Evolutionary conservation across 352 stramenopile species (phyloP), one percentile per base, ranked within the genome.

Genomic region (Pythium insidiosum): DNA sequence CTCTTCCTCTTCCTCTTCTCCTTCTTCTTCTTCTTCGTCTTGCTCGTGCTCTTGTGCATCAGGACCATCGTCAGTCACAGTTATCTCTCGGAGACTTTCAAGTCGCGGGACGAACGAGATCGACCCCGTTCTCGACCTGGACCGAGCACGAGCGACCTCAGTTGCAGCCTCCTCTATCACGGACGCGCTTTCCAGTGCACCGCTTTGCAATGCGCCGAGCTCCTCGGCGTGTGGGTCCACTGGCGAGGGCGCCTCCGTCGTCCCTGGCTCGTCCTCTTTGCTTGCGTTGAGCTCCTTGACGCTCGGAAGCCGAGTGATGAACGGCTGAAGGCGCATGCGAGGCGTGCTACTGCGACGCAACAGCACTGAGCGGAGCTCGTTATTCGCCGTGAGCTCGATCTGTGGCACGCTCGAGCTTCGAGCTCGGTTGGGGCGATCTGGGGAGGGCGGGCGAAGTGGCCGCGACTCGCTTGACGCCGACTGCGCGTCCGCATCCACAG

Each of bases 61-160:
- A 12, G 53, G 36, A 7, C 43, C 26, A 15, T 43, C 40, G 21
- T 34, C 34, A 3, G 48, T 49, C 13, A 37, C 30, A 0, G 12
- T 31, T 6, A 65, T 13, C 30, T 78, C 66, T 7, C 58, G 44
- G n/a, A 78, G 55, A 34, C 61, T 68, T 11, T 61, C 51, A 5
- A 81, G 31, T 1, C 57, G 52, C 4, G 18, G 18, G 11, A n/a
- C n/a, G n/a, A 33, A 33, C 28, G 15, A 33, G 28, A 9, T 33
- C 28, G 9, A 13, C 28, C 9, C 28, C 28, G 9, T 15, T 33
- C 15, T 33, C 15, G 28, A 15, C 28, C 28, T 33, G n/a, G n/a
- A n/a, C n/a, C n/a, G n/a, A n/a, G n/a, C n/a, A n/a, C n/a, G n/a
- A n/a, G n/a, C n/a, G n/a, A n/a, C 28, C 28, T 15, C 28, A 9